Percentiles rank a stretch among this genome's conserved stretches.
These are phyloP conservation scores for Ascosphaera apis DNA, from an alignment of 2,329 filamentous ascomycete species.

Conservation along the genomic window DNA sequence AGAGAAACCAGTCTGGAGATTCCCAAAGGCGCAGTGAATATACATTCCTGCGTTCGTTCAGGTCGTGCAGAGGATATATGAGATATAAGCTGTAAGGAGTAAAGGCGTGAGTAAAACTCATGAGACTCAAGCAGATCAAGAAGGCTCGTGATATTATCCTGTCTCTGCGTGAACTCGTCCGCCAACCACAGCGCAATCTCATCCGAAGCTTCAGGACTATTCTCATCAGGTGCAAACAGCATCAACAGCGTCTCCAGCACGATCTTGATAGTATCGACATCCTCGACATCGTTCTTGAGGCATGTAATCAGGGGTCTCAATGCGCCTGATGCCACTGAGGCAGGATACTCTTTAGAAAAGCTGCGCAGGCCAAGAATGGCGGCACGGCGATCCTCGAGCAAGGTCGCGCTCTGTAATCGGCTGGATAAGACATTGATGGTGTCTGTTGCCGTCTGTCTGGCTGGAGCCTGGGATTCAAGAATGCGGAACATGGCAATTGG, in stretches of 20 bases:
- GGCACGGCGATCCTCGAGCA: constrained; percentile 82
- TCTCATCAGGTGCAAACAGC: constrained; percentile 53
- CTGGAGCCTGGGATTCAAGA: constrained; percentile 51
- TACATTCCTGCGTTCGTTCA: constrained; percentile 82
- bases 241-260: constrained; percentile 87
- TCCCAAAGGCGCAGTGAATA: constrained; percentile 69
- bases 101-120: constrained; percentile 80
- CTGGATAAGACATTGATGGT: constrained; percentile 80
- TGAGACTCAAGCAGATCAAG: constrained; percentile 68
- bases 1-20: constrained; percentile 66
- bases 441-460: constrained; percentile 86
- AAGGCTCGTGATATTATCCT: constrained; percentile 85
- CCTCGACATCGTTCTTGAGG: constrained; percentile 67
- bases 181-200: constrained; percentile 92
- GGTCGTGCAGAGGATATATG: constrained; percentile 69
- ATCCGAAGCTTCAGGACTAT: constrained; percentile 67
- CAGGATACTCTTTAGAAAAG: constrained; percentile 90
- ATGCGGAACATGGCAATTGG: constrained; percentile 29
- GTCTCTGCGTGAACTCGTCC: constrained; percentile 88
- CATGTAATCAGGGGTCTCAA: constrained; percentile 68
- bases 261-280: constrained; percentile 89
- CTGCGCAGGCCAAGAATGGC: constrained; percentile 82
- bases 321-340: constrained; percentile 85
- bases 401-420: constrained; percentile 66
- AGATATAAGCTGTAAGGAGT: constrained; percentile 69